Base-by-base conservation (phyloP, 192 early-diverging fungal genomes). In the Dissophora ornata region DNA sequence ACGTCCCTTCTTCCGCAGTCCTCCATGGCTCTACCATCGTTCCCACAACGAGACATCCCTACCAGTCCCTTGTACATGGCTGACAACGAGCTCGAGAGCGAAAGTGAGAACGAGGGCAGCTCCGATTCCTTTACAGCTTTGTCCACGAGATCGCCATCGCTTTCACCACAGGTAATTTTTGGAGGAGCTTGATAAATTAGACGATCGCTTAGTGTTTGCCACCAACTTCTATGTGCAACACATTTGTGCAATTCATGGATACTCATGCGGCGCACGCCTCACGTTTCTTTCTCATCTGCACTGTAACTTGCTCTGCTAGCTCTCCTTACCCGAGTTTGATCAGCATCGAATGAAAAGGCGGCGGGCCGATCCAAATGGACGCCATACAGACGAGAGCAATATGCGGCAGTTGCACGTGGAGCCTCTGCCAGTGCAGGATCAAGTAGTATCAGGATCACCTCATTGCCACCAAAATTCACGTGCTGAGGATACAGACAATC, bases 141-240 rank as follows among this genome's bases (percentile, higher is more conserved):
- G 5, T 51, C 19, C 25, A 51, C 8, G 49, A 16, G 8, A 2
- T 24, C 22, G 11, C 47, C 47, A 3, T 49, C 24, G 18, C 47
- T 24, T 11, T 24, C 47, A 24, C 21, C 12, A 24, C 47, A 49
- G 47, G 47, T 49, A 49, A 24, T 19, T 24, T 9, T 38, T 9
- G 7, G 5, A 38, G n/a, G n/a, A 9, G 12, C 36, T 38, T 38
- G 12, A 38, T 38, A 38, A 38, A 12, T 12, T 38, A 38, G 5
- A 12, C 36, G 36, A 12, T 38, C 12, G 7, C 36, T 38, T 38
- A n/a, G n/a, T 38, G 36, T 52, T 52, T 52, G 50, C 50, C 50
- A 52, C 50, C 50, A 52, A 52, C 18, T 52, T 52, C 11, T 29
- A 15, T 28, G 26, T n/a, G n/a, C n/a, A n/a, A n/a, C n/a, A n/a